Percentiles rank a stretch among this genome's conserved stretches.
phyloP scores from a whole-genome alignment of 805 yeast genomes.

The Wickerhamomyces pijperi region DNA sequence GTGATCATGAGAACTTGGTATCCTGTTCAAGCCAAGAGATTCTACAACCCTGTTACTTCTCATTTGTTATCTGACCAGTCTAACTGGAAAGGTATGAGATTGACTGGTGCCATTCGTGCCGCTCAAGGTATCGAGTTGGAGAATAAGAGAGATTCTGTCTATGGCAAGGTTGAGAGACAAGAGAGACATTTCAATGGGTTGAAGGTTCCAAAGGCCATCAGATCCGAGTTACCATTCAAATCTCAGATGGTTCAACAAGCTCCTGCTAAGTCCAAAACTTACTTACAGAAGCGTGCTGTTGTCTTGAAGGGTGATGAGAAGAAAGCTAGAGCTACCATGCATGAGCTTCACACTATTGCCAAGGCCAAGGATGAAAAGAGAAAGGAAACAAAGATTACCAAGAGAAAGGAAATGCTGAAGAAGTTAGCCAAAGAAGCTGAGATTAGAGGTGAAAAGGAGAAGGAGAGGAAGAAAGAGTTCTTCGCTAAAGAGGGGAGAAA shows the following conservation, averaged over 20 bases:
- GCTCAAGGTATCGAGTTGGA: slow-evolving; percentile 59
- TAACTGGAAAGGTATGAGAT: slow-evolving; percentile 94
- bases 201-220: slow-evolving; percentile 73
- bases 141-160: slow-evolving; percentile 36
- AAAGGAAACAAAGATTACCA: slow-evolving; percentile 58
- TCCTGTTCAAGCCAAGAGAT: slow-evolving; percentile 81
- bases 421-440: slow-evolving; percentile 68
- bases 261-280: slow-evolving; percentile 76
- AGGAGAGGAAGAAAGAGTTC: slow-evolving; percentile 78
- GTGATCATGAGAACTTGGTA: slow-evolving; percentile 92
- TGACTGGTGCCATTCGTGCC: slow-evolving; percentile 89
- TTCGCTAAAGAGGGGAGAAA: slow-evolving; percentile 57
- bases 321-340: slow-evolving; percentile 83
- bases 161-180: slow-evolving; percentile 67
- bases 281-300: slow-evolving; percentile 85
- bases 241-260: slow-evolving; percentile 85
- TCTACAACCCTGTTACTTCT: slow-evolving; percentile 94
- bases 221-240: slow-evolving; percentile 75
- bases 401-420: slow-evolving; percentile 66
- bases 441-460: slow-evolving; percentile 59
- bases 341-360: slow-evolving; percentile 73
- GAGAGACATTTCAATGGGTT: slow-evolving; percentile 82
- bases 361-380: slow-evolving; percentile 79
- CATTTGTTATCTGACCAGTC: slow-evolving; percentile 63
- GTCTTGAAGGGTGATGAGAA: slow-evolving; percentile 87